These are phyloP conservation scores for Capronia americana DNA, from an alignment of 2,329 filamentous ascomycete species.

Conservation along the genomic window DNA sequence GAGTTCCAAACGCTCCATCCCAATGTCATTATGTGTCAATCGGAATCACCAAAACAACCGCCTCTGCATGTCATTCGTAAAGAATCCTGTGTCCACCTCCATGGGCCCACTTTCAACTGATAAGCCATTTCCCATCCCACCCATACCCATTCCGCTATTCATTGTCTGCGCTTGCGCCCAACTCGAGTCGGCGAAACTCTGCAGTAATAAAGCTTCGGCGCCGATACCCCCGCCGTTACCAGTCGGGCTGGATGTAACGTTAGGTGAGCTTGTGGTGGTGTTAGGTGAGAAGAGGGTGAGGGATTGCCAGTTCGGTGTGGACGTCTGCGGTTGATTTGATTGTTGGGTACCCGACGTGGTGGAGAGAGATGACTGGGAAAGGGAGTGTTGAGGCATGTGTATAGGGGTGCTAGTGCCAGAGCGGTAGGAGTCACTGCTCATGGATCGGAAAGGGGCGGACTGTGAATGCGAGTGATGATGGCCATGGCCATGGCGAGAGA, in stretches of 20 bases:
- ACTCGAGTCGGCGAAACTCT: slow-evolving; percentile 33
- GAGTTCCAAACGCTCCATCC: background rate
- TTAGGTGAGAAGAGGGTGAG: slow-evolving; percentile 27
- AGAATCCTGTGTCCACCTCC: slow-evolving; percentile 35
- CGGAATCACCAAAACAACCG: slow-evolving; percentile 32
- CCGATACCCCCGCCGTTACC: slow-evolving; percentile 21
- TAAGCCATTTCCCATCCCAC: slow-evolving; percentile 15
- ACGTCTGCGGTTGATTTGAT: slow-evolving; percentile 14
- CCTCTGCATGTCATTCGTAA: slow-evolving; percentile 34
- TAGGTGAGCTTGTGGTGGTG: slow-evolving; percentile 14
- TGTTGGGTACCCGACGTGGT: slow-evolving; percentile 19
- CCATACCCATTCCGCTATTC: slow-evolving; percentile 18
- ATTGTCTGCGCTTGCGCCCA: slow-evolving; percentile 30
- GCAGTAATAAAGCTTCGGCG: slow-evolving; percentile 31
- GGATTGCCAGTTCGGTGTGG: slow-evolving; percentile 28
- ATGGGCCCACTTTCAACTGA: slow-evolving; percentile 26
- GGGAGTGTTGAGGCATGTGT: slow-evolving; percentile 23
- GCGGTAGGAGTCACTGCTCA: slow-evolving; percentile 32
- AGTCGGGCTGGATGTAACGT: slow-evolving; percentile 16
- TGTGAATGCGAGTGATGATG: slow-evolving; percentile 16
- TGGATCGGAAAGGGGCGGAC: slow-evolving; percentile 26
- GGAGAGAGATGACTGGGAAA: slow-evolving; percentile 14
- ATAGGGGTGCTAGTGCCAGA: slow-evolving; percentile 31
- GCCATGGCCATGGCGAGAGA: slow-evolving; percentile 17
- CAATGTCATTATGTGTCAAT: background rate